A percentile compares a stretch with the other conserved stretches of the same genome.
Conservation (phyloP, 2,329 filamentous ascomycete species). For the Trichothecium sympodiale region DNA sequence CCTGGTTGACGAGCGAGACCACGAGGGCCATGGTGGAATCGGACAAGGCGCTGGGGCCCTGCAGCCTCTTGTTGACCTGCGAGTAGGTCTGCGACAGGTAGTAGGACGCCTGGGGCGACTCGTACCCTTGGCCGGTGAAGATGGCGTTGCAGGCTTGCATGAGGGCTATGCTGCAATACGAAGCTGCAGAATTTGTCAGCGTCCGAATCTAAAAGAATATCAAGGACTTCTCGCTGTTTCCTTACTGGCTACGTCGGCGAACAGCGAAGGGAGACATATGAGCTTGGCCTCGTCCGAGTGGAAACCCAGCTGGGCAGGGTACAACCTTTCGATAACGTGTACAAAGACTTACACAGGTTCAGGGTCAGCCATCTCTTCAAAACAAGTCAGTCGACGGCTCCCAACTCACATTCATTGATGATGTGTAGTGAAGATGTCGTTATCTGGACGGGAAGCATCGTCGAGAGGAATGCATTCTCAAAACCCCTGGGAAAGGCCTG, state of each 20-base stretch:
- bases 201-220: too few relatives aligned
- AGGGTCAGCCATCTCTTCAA: too few relatives aligned
- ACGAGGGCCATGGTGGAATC: constrained; percentile 12
- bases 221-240: too few relatives aligned
- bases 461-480: constrained; percentile 2
- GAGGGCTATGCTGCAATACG: constrained; percentile 3
- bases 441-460: constrained; percentile 3
- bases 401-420: constrained; percentile 7
- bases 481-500: neutral
- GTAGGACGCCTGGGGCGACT: constrained; percentile 8
- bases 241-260: constrained; percentile 7
- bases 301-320: constrained; percentile 5
- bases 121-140: neutral
- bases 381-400: too few relatives aligned
- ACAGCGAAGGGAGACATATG: constrained; percentile 8
- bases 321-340: constrained; percentile 4
- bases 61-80: constrained; percentile 11
- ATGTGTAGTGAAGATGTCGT: constrained; percentile 3
- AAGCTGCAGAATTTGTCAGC: neutral
- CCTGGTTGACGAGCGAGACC: constrained; percentile 11
- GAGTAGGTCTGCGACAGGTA: constrained; percentile 12
- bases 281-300: constrained; percentile 6
- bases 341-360: constrained; percentile 1
- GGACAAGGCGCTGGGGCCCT: constrained; percentile 11
- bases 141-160: constrained; percentile 13